Evolutionary conservation across 1,284 basidiomycete species (phyloP).

Genomic region (Puccinia hordei): DNA sequence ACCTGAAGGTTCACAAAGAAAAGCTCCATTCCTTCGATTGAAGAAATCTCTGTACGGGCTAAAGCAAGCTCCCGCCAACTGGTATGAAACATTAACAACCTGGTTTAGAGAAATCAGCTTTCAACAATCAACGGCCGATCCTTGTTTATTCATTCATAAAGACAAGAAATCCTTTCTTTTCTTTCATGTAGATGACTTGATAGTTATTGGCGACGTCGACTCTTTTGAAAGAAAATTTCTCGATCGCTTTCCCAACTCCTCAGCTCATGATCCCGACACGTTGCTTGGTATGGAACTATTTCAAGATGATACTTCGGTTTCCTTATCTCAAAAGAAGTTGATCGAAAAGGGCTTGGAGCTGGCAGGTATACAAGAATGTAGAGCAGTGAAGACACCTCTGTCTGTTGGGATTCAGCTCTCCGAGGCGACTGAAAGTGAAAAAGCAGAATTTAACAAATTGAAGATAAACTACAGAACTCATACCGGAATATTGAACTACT

Average conservation of each 20-base stretch:
- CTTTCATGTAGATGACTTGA: constrained; percentile 2
- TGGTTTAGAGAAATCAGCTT: not conserved
- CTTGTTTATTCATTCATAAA: not conserved
- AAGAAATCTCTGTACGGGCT: constrained; percentile 4
- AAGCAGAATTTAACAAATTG: no score
- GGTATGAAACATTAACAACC: not conserved
- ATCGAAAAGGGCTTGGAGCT: constrained; percentile 1
- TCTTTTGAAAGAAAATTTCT: not conserved
- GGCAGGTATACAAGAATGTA: not conserved
- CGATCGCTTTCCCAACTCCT: not conserved
- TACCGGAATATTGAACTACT: not conserved
- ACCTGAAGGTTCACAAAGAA: not conserved
- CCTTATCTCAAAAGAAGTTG: not conserved
- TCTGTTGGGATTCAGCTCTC: not conserved
- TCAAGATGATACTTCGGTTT: not conserved
- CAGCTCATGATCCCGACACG: not conserved
- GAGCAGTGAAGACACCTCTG: not conserved
- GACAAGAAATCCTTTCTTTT: not conserved
- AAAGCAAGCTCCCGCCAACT: constrained; percentile 11
- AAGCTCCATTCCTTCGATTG: not conserved
- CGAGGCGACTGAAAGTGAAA: not conserved
- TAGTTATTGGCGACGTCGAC: not conserved
- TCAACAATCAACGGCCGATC: not conserved
- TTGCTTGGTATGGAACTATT: not conserved
- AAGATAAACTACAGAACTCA: constrained; percentile 9